Evolutionary conservation across 306 rosid species (phyloP), one percentile per base, ranked within the genome.

Genomic region (Prunus dulcis): DNA sequence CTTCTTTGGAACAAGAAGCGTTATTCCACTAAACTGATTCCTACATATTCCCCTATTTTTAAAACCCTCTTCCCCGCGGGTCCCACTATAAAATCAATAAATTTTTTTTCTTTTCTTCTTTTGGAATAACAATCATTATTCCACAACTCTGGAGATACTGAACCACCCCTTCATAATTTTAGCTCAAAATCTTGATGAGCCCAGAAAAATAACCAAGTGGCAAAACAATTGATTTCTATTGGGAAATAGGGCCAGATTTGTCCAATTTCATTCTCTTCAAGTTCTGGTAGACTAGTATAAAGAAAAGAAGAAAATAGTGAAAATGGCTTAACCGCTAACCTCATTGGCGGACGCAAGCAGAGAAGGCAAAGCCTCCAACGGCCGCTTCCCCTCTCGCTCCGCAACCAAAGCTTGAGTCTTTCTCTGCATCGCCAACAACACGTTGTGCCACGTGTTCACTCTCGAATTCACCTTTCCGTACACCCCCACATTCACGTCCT

Each of bases 361-460:
- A 45, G 80, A 78, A 34, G 76, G 32, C 30, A 69, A 65, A 60
- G 74, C 41, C 23, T 61, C 23, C 63, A 38, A 25, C 2, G 28
- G 43, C 20, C 12, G 69, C 38, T 50, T 58, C 17, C 69, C 65
- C 43, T 78, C 64, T 32, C 28, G 17, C 65, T 80, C 78, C 22
- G 67, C 2, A 23, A 88, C 50, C 78, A 81, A 83, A 79, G 75
- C 85, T 9, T 18, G 62, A 18, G 98, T 78, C 73, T 82, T 85
- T 71, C 82, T 85, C 78, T 89, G 90, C 98, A 93, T 90, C 79
- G 81, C 64, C 30, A 89, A 46, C 73, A 93, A 65, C 10, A 90
- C 85, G 27, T 89, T 93, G 2, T 86, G 89, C 96, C 96, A 93
- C 20, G 98, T 90, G 71, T 90, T 89, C 11, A 88, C 85, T 49